phyloP scores from a whole-genome alignment of 192 early-diverging fungal genomes.

The Entrophospora sp. region DNA sequence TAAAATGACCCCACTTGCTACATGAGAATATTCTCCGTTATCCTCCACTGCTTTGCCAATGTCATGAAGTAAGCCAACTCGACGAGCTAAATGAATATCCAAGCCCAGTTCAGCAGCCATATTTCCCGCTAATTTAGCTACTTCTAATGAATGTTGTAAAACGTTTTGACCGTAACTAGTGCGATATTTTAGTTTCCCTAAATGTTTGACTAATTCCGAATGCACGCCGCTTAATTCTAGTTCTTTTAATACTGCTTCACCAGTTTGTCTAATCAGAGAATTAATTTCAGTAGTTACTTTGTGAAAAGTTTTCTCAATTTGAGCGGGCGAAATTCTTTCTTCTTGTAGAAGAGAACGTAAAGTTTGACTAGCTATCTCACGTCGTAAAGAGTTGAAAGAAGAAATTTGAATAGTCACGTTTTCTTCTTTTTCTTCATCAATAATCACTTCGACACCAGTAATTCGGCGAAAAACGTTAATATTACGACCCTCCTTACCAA shows the following conservation, averaged over 20 bases:
- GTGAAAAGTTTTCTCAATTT: not conserved
- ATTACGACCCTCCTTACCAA: not conserved
- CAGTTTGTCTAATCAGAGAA: not conserved
- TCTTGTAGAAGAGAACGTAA: not conserved
- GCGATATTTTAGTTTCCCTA: not conserved
- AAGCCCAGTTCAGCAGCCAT: not conserved
- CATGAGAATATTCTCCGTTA: not conserved
- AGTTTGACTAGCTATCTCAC: not conserved
- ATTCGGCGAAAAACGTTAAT: not conserved
- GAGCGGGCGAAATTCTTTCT: not conserved
- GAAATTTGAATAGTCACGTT: not conserved
- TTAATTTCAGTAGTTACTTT: not conserved
- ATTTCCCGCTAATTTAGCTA: not conserved
- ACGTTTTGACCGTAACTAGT: conserved; percentile 9
- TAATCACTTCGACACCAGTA: not conserved
- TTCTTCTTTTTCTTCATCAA: not conserved
- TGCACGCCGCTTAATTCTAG: not conserved
- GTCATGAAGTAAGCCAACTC: not conserved
- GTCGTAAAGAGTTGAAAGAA: not conserved
- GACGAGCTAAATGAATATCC: not conserved
- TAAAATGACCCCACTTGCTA: not conserved
- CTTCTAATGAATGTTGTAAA: not conserved
- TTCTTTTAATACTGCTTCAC: not conserved
- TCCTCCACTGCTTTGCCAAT: conserved; percentile 6
- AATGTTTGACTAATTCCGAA: not conserved